A percentile compares a stretch with the other conserved stretches of the same genome.
Evolutionary conservation across 768 basidiomycete genomes (phyloP).

Genomic region (Saitozyma podzolica): DNA sequence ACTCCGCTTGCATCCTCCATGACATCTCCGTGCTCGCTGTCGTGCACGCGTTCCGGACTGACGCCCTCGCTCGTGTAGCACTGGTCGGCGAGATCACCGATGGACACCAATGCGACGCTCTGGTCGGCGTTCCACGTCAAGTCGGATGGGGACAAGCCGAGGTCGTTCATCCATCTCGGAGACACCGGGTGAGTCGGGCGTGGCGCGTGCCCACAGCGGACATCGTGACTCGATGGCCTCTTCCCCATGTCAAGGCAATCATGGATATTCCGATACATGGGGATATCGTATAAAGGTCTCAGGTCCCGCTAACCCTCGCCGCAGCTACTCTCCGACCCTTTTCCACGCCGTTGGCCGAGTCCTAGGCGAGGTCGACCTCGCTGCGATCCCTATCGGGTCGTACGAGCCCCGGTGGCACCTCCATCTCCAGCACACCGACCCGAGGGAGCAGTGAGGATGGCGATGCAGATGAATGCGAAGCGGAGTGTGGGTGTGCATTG

Average conservation of each 20-base stretch:
- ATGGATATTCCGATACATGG: too few species aligned
- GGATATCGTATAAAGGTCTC: too few species aligned
- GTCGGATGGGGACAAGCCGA: conserved; percentile 24
- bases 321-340: conserved; percentile 43
- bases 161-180: conserved; percentile 47
- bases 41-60: too few species aligned
- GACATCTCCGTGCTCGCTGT: background rate
- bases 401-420: conserved; percentile 50
- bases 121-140: conserved; percentile 50
- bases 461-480: conserved; percentile 36
- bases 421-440: conserved; percentile 49
- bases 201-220: conserved; percentile 4
- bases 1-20: background rate
- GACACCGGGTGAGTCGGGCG: conserved; percentile 45
- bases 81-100: conserved; percentile 47
- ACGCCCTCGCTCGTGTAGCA: conserved; percentile 18
- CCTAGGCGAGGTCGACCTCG: conserved; percentile 43
- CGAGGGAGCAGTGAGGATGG: conserved; percentile 47
- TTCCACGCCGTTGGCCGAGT: conserved; percentile 48
- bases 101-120: conserved; percentile 50
- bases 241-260: too few species aligned
- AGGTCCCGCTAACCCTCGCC: too few species aligned
- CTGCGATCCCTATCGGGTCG: conserved; percentile 51
- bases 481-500: conserved; percentile 50
- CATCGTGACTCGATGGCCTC: background rate